Base-by-base conservation (phyloP, 192 early-diverging fungal species). In the Coemansia sp. region DNA sequence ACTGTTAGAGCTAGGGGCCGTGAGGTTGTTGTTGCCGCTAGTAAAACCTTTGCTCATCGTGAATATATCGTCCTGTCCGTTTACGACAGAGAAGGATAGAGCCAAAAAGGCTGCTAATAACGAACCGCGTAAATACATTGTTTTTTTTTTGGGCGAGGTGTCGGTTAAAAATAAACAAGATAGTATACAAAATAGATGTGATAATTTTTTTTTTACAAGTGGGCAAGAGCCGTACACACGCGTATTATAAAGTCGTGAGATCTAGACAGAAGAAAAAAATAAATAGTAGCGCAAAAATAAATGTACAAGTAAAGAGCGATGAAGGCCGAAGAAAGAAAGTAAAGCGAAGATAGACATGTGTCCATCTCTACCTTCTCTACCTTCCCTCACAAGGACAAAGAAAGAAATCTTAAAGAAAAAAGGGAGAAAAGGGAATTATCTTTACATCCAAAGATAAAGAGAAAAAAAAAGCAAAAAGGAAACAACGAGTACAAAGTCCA, bases 41-140 rank as follows among this genome's bases (percentile, higher is more conserved):
- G 59, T 40, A 10, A 40, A 16, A 19, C 59, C 23, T 37, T 61
- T 61, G 59, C 33, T 39, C 43, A 44, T 61, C 37, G 37, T 40
- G 4, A 17, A 11, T 40, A 61, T 32, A 11, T 61, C 59, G 30
- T 61, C 59, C 10, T 35, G 35, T 61, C 35, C 58, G 57, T 64
- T 40, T 4, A 32, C 70, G 30, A 38, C 10, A 23, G 21, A 43
- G 55, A 59, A 63, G 26, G 63, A 59, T 28, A 39, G 64, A 13
- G 64, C 64, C 26, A 72, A 53, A 16, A 71, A 10, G 17, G 59
- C 37, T 23, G 63, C 57, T 11, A 64, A 64, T 50, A 50, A 32
- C 35, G 46, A 72, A 61, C 21, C 42, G 1, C 37, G 50, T 17
- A 40, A 32, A 28, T 39, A 13, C 23, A 52, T 57, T n/a, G 50